phyloP scores from a whole-genome alignment of 179 eudicot species.

The Beta corolliflora region DNA sequence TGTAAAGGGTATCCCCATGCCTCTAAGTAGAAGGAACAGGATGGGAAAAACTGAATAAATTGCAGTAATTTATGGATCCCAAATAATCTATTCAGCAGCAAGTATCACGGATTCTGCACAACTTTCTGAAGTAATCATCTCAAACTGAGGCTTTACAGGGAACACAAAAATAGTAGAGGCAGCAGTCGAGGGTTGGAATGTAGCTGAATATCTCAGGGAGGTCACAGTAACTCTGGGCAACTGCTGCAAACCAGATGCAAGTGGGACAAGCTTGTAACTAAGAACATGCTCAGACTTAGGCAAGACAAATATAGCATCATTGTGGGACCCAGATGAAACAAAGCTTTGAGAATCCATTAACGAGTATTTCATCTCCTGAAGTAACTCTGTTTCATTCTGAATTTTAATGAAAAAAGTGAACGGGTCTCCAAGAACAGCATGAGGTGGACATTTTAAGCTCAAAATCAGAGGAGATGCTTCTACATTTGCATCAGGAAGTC shows the following conservation, averaged over 20 bases:
- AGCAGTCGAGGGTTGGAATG: constrained; percentile 65
- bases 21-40: background rate
- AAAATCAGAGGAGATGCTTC: constrained; percentile 71
- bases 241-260: constrained; percentile 73
- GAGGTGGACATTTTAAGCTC: constrained; percentile 82
- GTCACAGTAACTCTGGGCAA: constrained; percentile 72
- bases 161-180: constrained; percentile 80
- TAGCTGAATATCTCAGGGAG: constrained; percentile 71
- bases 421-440: constrained; percentile 81
- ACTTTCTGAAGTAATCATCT: constrained; percentile 24
- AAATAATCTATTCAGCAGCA: constrained; percentile 39
- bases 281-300: constrained; percentile 70
- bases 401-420: constrained; percentile 68
- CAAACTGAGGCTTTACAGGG: constrained; percentile 73
- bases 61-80: background rate
- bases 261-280: constrained; percentile 78
- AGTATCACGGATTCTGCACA: constrained; percentile 35
- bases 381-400: constrained; percentile 69
- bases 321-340: constrained; percentile 78
- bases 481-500: constrained; percentile 70
- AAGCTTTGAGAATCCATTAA: constrained; percentile 81
- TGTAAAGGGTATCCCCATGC: constrained; percentile 2
- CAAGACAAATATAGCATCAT: constrained; percentile 62
- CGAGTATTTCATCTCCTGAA: constrained; percentile 86
- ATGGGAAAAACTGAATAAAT: background rate